A percentile compares a stretch with the other conserved stretches of the same genome.
phyloP scores from a whole-genome alignment of 176 grass and related monocot species.

The Oryza punctata region DNA sequence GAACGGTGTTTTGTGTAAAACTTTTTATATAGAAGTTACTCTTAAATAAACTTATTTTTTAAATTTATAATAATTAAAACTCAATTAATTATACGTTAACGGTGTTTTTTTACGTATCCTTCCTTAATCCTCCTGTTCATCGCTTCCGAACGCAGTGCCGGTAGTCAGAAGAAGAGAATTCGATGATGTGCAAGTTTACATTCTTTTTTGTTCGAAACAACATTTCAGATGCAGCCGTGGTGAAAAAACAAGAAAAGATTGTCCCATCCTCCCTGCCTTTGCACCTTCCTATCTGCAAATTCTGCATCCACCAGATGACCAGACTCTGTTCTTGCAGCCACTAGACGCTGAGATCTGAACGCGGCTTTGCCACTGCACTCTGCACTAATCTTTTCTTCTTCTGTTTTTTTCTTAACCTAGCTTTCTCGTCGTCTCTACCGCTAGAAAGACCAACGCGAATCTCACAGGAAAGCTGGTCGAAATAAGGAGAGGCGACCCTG shows the following conservation, averaged over 20 bases:
- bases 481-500: conserved; percentile 16
- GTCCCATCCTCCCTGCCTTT: neutral
- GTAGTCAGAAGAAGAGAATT: too few relatives aligned
- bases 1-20: too few relatives aligned
- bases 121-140: too few relatives aligned
- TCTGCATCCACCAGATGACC: too few relatives aligned
- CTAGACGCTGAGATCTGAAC: conserved; percentile 7
- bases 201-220: neutral
- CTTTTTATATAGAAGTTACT: too few relatives aligned
- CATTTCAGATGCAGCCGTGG: neutral
- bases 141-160: too few relatives aligned
- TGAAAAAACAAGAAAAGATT: too few relatives aligned
- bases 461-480: neutral
- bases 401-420: neutral
- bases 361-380: conserved; percentile 27
- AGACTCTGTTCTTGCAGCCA: neutral
- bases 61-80: too few relatives aligned
- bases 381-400: neutral
- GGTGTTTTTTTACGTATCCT: too few relatives aligned
- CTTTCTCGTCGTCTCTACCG: neutral
- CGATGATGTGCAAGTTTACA: neutral
- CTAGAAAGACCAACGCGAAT: neutral
- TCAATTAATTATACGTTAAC: too few relatives aligned
- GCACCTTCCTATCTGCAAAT: conserved; percentile 3
- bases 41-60: too few relatives aligned